A percentile compares a stretch with the other conserved stretches of the same genome.
These are phyloP conservation scores for Brassica incana DNA, from an alignment of 345 rosid genomes.

Conservation along the genomic window DNA sequence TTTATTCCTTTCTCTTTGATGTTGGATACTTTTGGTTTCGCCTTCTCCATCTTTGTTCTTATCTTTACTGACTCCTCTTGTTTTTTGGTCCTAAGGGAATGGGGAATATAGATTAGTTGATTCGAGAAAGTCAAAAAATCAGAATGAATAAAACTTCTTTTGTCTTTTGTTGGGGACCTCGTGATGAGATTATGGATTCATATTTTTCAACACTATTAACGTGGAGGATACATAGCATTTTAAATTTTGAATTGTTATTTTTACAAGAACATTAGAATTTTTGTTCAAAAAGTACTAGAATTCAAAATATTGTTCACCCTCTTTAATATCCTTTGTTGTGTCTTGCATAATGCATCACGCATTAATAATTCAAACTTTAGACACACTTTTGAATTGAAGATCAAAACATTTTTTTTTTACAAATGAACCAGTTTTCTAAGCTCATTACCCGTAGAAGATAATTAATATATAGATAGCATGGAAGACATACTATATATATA, in stretches of 20 bases:
- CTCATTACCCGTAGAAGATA: not conserved
- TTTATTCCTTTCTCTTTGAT: not conserved
- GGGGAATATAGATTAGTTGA: conserved; percentile 14
- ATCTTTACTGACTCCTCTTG: not conserved
- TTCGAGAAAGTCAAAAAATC: not conserved
- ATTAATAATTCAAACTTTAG: not conserved
- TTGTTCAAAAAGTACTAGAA: not conserved
- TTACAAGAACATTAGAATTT: not conserved
- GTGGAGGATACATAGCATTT: not conserved
- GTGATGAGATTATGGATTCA: not conserved
- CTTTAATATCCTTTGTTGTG: not conserved
- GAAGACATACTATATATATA: not conserved
- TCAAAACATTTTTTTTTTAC: not conserved
- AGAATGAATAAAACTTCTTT: not conserved
- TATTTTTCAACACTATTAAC: not conserved
- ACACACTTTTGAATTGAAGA: not conserved
- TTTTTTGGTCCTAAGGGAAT: conserved; percentile 13
- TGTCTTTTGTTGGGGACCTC: not conserved
- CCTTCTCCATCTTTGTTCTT: not conserved
- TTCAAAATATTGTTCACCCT: not conserved
- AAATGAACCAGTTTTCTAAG: not conserved
- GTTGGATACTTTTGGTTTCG: not conserved
- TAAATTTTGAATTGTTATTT: not conserved
- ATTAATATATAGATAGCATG: not conserved
- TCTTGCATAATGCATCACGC: not conserved